phyloP scores from a whole-genome alignment of 257 asterid genomes.

The Primulina tabacum region DNA sequence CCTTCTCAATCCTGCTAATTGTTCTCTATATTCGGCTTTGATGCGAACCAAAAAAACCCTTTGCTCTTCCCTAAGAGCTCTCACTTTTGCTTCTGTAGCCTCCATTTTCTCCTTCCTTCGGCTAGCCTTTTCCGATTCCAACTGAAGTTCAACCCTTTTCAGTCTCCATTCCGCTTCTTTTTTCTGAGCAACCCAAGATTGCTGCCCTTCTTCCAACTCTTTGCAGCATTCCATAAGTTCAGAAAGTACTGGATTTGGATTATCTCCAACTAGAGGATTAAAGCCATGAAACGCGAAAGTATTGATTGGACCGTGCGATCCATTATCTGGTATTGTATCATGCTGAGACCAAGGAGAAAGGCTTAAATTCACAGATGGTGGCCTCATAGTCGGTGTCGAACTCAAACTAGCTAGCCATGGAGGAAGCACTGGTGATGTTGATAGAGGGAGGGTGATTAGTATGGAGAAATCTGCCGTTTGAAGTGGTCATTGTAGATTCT shows the following conservation, averaged over 20 bases:
- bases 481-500: conserved; percentile 44
- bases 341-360: conserved; percentile 42
- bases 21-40: conserved; percentile 75
- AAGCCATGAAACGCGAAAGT: conserved; percentile 23
- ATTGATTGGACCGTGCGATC: background rate
- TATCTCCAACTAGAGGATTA: conserved; percentile 24
- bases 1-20: conserved; percentile 68
- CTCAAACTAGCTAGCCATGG: conserved; percentile 57
- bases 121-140: conserved; percentile 81
- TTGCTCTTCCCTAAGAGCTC: conserved; percentile 73
- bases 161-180: conserved; percentile 55
- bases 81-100: conserved; percentile 74
- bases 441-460: conserved; percentile 33
- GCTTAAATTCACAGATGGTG: conserved; percentile 34
- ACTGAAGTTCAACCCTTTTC: conserved; percentile 72
- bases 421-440: conserved; percentile 38
- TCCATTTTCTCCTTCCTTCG: conserved; percentile 74
- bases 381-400: conserved; percentile 17
- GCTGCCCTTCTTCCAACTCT: conserved; percentile 41
- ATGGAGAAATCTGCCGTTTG: conserved; percentile 49
- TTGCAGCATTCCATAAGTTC: conserved; percentile 42
- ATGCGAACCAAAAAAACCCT: conserved; percentile 58
- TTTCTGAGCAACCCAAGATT: conserved; percentile 43
- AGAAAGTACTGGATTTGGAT: conserved; percentile 24
- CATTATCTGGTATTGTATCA: conserved; percentile 23